A percentile compares a stretch with the other conserved stretches of the same genome.
These are phyloP conservation scores for Trypanosoma boissoni DNA, from an alignment of 208 protist genomes.

Conservation along the genomic window DNA sequence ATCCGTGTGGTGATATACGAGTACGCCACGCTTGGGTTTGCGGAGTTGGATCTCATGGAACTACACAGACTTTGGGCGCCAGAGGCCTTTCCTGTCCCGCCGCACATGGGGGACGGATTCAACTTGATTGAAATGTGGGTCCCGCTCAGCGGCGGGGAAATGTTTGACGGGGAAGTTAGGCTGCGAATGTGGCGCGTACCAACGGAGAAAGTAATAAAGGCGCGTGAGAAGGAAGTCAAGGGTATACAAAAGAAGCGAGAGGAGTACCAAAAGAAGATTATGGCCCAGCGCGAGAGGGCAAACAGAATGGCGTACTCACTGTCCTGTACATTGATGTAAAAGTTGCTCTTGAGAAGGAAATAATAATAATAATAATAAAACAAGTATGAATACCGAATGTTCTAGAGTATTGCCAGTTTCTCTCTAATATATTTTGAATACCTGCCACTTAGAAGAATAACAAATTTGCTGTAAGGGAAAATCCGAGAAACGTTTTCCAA, in stretches of 20 bases:
- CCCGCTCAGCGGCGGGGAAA: constrained; percentile 7
- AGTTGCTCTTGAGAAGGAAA: neutral
- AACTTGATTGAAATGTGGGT: constrained; percentile 17
- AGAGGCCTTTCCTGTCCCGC: constrained; percentile 15
- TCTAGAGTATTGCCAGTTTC: too few species aligned
- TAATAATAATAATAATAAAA: neutral
- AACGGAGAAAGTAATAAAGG: constrained; percentile 27
- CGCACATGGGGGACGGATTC: constrained; percentile 26
- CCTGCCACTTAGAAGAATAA: too few species aligned
- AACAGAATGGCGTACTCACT: constrained; percentile 7
- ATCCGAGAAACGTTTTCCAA: too few species aligned
- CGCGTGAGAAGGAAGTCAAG: constrained; percentile 23
- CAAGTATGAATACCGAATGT: neutral
- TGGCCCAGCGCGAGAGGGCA: neutral
- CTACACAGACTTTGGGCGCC: constrained; percentile 39
- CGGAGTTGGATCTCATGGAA: constrained; percentile 60
- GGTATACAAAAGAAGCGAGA: constrained; percentile 24
- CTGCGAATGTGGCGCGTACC: constrained; percentile 49
- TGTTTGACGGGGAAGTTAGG: constrained; percentile 36
- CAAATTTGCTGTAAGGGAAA: too few species aligned
- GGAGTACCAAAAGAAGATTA: neutral
- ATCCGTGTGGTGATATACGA: constrained; percentile 71
- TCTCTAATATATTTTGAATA: too few species aligned
- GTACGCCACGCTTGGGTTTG: constrained; percentile 52
- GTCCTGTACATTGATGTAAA: constrained; percentile 17